Percentiles rank a stretch among this genome's conserved stretches.
These are phyloP conservation scores for Leccinum pseudoinsigne DNA, from an alignment of 1,284 basidiomycete species.

Conservation along the genomic window DNA sequence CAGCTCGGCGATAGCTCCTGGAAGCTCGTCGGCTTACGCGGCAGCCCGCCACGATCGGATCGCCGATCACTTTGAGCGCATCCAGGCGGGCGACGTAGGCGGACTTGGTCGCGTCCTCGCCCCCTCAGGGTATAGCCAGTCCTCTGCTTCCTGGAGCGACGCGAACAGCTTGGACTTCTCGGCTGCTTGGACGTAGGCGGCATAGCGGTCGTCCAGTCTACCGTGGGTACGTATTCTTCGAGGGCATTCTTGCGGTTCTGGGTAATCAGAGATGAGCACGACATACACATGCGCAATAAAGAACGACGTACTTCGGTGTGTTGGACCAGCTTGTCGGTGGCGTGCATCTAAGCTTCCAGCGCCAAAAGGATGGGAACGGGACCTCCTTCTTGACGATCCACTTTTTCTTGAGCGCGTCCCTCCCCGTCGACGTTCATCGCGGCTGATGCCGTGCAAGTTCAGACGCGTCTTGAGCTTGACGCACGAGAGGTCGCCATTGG, in stretches of 20 bases:
- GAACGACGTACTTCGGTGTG: not conserved
- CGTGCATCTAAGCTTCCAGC: too few relatives aligned
- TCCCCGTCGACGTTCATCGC: slow-evolving; percentile 70
- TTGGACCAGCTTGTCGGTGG: too few relatives aligned
- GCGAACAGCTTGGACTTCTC: slow-evolving; percentile 80
- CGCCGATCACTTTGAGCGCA: slow-evolving; percentile 77
- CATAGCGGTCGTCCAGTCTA: slow-evolving; percentile 89
- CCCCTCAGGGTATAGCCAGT: slow-evolving; percentile 95
- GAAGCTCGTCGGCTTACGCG: too few relatives aligned
- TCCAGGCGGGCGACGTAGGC: slow-evolving; percentile 83
- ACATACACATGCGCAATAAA: not conserved
- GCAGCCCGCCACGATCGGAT: slow-evolving; percentile 57
- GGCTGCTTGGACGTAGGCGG: slow-evolving; percentile 63
- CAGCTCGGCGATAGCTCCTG: too few relatives aligned
- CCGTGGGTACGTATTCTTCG: slow-evolving; percentile 93
- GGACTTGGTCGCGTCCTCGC: slow-evolving; percentile 90
- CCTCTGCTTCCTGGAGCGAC: slow-evolving; percentile 77
- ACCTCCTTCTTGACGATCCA: slow-evolving; percentile 83
- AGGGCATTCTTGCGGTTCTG: slow-evolving; percentile 96
- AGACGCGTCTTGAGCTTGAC: slow-evolving; percentile 90
- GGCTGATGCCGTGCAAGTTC: slow-evolving; percentile 78
- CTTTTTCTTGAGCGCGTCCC: slow-evolving; percentile 77
- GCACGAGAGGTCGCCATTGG: slow-evolving; percentile 70
- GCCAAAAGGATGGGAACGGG: slow-evolving; percentile 56
- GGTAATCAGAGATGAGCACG: not conserved